Percentiles rank a stretch among this genome's conserved stretches.
Evolutionary conservation across 2,329 filamentous ascomycete species (phyloP).

Genomic region (Pseudovirgaria hyperparasitica): DNA sequence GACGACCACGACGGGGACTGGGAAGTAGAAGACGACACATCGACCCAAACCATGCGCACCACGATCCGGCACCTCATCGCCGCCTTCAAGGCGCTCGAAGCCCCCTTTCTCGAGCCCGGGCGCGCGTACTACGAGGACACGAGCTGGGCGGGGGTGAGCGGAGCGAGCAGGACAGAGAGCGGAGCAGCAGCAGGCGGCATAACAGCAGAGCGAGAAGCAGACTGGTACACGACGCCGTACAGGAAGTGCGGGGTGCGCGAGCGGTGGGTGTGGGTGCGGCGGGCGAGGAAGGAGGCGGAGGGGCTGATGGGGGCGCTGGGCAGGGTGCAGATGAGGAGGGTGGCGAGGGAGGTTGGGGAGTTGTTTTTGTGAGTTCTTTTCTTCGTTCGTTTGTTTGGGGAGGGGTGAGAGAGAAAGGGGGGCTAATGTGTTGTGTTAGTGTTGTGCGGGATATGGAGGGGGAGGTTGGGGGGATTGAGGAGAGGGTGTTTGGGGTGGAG

Average conservation of each 20-base stretch:
- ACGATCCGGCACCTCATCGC: constrained; percentile 22
- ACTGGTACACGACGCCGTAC: constrained; percentile 18
- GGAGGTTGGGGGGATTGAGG: constrained; percentile 4
- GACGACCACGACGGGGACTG: constrained; percentile 1
- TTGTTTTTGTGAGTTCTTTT: constrained; percentile 2
- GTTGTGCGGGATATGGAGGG: constrained; percentile 4
- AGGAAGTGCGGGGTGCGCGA: constrained; percentile 18
- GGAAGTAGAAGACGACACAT: constrained; percentile 22
- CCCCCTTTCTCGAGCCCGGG: constrained; percentile 24
- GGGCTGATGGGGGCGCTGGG: constrained; percentile 21
- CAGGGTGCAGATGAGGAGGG: constrained; percentile 26
- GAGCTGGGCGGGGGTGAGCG: constrained; percentile 2
- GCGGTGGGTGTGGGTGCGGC: constrained; percentile 24
- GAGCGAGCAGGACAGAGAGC: constrained; percentile 5
- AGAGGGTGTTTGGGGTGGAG: constrained; percentile 8
- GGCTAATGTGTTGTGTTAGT: constrained; percentile 1
- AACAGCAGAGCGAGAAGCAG: constrained; percentile 8
- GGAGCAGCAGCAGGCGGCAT: constrained; percentile 1
- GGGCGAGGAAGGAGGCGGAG: constrained; percentile 21
- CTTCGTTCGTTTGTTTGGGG: not conserved
- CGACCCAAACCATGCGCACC: constrained; percentile 23
- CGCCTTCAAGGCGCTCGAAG: constrained; percentile 24
- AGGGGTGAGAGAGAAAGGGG: not conserved
- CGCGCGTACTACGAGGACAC: constrained; percentile 10
- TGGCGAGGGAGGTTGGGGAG: constrained; percentile 16